Evolutionary conservation across 768 basidiomycete species (phyloP).

Genomic region (Naematelia aurantialba): DNA sequence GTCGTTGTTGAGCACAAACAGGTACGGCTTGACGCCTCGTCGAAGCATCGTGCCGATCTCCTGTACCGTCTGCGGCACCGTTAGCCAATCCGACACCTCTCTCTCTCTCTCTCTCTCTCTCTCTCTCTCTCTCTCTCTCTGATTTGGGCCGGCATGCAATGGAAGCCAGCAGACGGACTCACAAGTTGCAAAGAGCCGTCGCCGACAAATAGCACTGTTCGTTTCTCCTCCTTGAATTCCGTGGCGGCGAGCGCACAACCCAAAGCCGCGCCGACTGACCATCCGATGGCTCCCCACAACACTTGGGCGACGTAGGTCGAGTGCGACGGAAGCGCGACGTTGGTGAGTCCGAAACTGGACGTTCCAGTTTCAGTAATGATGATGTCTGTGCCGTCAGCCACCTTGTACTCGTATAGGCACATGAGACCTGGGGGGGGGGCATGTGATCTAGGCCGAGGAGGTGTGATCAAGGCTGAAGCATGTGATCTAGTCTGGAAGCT

Average conservation of each 20-base stretch:
- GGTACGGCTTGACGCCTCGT: conserved; percentile 68
- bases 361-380: conserved; percentile 88
- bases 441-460: no score
- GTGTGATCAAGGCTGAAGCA: no score
- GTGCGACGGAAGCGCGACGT: conserved; percentile 71
- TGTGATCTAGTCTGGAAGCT: no score
- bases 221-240: conserved; percentile 58
- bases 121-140: no score
- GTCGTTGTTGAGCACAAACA: conserved; percentile 60
- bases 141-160: not conserved
- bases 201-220: conserved; percentile 80
- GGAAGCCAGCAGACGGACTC: conserved; percentile 8
- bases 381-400: conserved; percentile 52
- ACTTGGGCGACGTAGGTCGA: conserved; percentile 58
- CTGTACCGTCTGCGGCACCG: conserved; percentile 63
- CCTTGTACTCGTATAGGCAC: not conserved
- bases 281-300: conserved; percentile 89
- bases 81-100: conserved; percentile 53
- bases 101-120: no score
- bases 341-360: conserved; percentile 77
- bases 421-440: not conserved
- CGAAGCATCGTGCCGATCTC: conserved; percentile 72
- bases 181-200: conserved; percentile 42
- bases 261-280: conserved; percentile 70
- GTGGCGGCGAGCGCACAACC: conserved; percentile 77